Evolutionary conservation across 345 rosid species (phyloP), one percentile per base, ranked within the genome.

Genomic region (Brassica juncea): DNA sequence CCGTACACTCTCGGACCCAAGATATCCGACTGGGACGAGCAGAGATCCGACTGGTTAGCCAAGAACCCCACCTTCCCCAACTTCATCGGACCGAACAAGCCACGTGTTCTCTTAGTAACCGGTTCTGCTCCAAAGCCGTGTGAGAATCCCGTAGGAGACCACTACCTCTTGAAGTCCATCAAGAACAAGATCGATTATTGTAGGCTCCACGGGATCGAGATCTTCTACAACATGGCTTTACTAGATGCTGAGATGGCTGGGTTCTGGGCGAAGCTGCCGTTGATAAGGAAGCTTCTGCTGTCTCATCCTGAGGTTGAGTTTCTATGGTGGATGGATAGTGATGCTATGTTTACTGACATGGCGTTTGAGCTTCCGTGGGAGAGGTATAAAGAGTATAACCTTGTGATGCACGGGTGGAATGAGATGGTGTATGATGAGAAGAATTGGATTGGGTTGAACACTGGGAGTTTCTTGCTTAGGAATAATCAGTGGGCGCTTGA

Each of bases 151-250:
- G 86, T 88, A 0, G 92, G 96, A 14, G 93, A 91, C 34, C 96
- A 87, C 67, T 91, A 88, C 70, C 79, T 91, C 39, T 76, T 91
- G 84, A 91, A 89, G 74, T 86, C 93, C 0, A 84, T 87, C 32
- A 91, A 91, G 86, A 91, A 89, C 89, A 89, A 91, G 86, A 87
- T 91, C 30, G 96, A 91, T 82, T 91, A 91, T 37, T 91, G 96
- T 65, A 79, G 96, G 73, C 16, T 91, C 37, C 96, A 88, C 35
- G 89, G 88, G 66, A 85, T 89, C 19, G 91, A 89, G 81, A 85
- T 91, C 42, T 89, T 91, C 66, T 89, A 91, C 70, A 89, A 87
- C 11, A 88, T 89, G 92, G 93, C 89, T 28, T 63, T 88, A 31
- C 82, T 91, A 3, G 28, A 27, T 27, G 28, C 28, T 3, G 28